Conservation (phyloP, 495 filamentous ascomycete species). For the Podospora didyma region DNA sequence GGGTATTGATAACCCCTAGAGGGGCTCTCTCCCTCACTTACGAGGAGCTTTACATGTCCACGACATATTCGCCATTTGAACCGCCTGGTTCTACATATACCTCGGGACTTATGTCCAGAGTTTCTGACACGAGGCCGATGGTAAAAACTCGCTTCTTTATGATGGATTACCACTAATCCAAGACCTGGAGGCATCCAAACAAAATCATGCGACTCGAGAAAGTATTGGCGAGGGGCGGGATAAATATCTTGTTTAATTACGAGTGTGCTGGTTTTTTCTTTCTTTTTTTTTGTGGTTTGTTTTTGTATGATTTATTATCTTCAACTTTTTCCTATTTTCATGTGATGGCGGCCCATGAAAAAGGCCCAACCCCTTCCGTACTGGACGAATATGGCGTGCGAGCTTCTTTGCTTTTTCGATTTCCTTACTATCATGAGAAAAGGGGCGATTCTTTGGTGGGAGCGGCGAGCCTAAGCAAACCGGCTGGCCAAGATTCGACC, state of each 20-base stretch:
- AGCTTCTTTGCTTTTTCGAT: not conserved
- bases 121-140: not conserved
- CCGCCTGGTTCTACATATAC: not conserved
- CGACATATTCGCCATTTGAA: not conserved
- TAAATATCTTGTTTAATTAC: constrained; percentile 42
- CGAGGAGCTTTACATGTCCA: not conserved
- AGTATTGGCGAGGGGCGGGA: constrained; percentile 15
- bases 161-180: not conserved
- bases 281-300: constrained; percentile 21
- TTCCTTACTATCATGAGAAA: not conserved
- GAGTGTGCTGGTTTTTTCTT: constrained; percentile 23
- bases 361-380: constrained; percentile 1
- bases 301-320: constrained; percentile 14
- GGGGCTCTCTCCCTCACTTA: constrained; percentile 1
- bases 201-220: constrained; percentile 18
- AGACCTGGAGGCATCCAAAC: constrained; percentile 9
- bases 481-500: too few species aligned
- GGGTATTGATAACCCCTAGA: constrained; percentile 12
- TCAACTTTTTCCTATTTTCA: constrained; percentile 1
- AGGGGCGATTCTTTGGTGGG: not conserved
- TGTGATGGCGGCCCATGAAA: constrained; percentile 3
- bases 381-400: constrained; percentile 1
- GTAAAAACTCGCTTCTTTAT: not conserved
- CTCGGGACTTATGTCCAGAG: not conserved
- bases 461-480: not conserved